Evolutionary conservation across 2,329 filamentous ascomycete genomes (phyloP).

Genomic region (Arthrobotrys entomopaga): DNA sequence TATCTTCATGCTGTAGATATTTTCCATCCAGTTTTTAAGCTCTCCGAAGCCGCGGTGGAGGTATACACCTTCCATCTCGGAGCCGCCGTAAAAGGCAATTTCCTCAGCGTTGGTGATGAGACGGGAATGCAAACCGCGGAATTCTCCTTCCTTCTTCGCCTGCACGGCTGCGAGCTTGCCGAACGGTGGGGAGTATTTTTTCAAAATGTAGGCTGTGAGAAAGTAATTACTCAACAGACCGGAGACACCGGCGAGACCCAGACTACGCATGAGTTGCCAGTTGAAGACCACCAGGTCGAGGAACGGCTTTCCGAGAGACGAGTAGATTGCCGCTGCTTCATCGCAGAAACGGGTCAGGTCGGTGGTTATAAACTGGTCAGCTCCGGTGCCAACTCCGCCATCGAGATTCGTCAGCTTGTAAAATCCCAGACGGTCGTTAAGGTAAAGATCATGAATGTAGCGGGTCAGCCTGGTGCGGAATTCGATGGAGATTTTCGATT

Average conservation of each 20-base stretch:
- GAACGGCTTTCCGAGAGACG: constrained; percentile 94
- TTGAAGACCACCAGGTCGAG: constrained; percentile 99
- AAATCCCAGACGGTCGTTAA: constrained; percentile 94
- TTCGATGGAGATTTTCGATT: constrained; percentile 97
- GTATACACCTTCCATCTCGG: constrained; percentile 93
- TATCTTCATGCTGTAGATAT: constrained; percentile 97
- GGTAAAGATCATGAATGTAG: constrained; percentile 96
- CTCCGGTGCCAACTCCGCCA: constrained; percentile 87
- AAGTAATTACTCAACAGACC: constrained; percentile 93
- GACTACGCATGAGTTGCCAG: constrained; percentile 91
- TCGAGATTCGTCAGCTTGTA: constrained; percentile 95
- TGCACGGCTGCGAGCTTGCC: constrained; percentile 97
- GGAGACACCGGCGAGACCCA: constrained; percentile 86
- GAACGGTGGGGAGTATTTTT: constrained; percentile 90
- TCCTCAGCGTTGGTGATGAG: constrained; percentile 97
- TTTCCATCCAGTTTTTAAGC: constrained; percentile 95
- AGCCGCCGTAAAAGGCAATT: constrained; percentile 95
- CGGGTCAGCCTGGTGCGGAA: constrained; percentile 93
- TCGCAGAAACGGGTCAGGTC: constrained; percentile 96
- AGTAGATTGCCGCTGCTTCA: constrained; percentile 90
- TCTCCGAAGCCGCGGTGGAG: constrained; percentile 92
- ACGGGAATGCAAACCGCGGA: constrained; percentile 85
- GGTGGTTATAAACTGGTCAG: constrained; percentile 97
- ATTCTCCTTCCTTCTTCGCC: constrained; percentile 93
- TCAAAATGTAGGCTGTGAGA: constrained; percentile 87